Conservation (phyloP, 2,329 filamentous ascomycete genomes). For the Rasamsonia emersonii region DNA sequence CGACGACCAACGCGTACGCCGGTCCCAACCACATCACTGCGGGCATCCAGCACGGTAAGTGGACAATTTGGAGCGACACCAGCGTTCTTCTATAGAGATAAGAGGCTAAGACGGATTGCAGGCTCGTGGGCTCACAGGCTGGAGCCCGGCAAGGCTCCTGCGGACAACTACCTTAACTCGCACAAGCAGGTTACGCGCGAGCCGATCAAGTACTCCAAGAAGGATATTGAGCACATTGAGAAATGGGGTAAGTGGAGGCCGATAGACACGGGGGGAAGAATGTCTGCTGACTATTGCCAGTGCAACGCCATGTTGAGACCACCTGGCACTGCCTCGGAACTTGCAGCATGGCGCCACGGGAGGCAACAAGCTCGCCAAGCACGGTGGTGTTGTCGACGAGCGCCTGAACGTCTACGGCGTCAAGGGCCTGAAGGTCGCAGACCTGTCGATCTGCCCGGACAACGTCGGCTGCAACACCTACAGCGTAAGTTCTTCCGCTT, state of each 20-base stretch:
- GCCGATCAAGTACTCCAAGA: constrained; percentile 56
- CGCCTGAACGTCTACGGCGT: constrained; percentile 70
- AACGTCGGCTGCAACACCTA: constrained; percentile 65
- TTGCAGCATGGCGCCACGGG: constrained; percentile 66
- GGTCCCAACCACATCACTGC: constrained; percentile 63
- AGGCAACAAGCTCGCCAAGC: constrained; percentile 76
- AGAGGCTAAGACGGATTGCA: constrained; percentile 7
- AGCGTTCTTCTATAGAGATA: too few relatives aligned
- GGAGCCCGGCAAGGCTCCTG: constrained; percentile 44
- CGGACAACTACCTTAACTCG: constrained; percentile 50
- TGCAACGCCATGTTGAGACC: constrained; percentile 65
- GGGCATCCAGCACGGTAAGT: constrained; percentile 60
- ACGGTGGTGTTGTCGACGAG: constrained; percentile 64
- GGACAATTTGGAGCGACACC: too few relatives aligned
- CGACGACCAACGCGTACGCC: constrained; percentile 67
- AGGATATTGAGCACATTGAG: constrained; percentile 51
- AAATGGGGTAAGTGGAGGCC: constrained; percentile 42
- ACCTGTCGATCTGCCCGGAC: constrained; percentile 68
- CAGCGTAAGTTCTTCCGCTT: constrained; percentile 24
- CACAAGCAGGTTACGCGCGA: constrained; percentile 53
- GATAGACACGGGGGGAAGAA: constrained; percentile 5
- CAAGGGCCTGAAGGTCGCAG: constrained; percentile 67
- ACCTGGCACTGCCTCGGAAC: constrained; percentile 64
- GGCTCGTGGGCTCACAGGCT: constrained; percentile 56
- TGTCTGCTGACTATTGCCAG: constrained; percentile 32